Base-by-base conservation (phyloP, 257 asterid genomes). In the Prunella vulgaris region DNA sequence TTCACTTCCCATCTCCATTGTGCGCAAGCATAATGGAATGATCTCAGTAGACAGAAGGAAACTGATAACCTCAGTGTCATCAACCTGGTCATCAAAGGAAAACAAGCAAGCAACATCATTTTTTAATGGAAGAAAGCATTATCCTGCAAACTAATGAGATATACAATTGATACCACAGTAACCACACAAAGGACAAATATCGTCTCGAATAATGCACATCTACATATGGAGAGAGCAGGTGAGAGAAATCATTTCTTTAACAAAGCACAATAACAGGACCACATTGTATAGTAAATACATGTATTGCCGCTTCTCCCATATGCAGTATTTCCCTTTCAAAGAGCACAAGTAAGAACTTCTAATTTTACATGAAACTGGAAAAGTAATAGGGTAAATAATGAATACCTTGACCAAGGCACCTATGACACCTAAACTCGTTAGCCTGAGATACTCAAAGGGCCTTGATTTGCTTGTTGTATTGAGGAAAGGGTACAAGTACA, bases 1-100 rank as follows among this genome's bases (percentile, higher is more conserved):
- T 74, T 90, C 96, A 71, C 96, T 90, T 48, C 99, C 99, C 93
- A 89, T 89, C 79, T 94, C 99, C 97, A 94, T 94, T 37, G 99
- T 87, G 49, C 96, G 93, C 69, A 94, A 82, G 83, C 99, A 94
- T 76, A 89, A 77, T 40, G 97, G 97, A 81, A 94, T 87, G 73
- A 91, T 94, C 83, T 91, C 97, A 44, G 97, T 89, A 28, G 97
- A 87, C 44, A 94, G 95, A 73, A 94, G 94, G 77, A 94, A 94
- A 79, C 87, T 82, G 72, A 90, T 90, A 56, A 89, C 99, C 44
- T 90, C 96, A 9, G 97, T 84, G 81, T 94, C 99, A 76, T 90
- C 99, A 74, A 84, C 97, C 99, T 94, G 80, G 38, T 28, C 15
- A 68, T 22, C 68, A 42, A 75, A 71, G 62, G 69, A 59, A 44